Evolutionary conservation across 2,329 filamentous ascomycete species (phyloP).

Genomic region (Venturia oleaginea): DNA sequence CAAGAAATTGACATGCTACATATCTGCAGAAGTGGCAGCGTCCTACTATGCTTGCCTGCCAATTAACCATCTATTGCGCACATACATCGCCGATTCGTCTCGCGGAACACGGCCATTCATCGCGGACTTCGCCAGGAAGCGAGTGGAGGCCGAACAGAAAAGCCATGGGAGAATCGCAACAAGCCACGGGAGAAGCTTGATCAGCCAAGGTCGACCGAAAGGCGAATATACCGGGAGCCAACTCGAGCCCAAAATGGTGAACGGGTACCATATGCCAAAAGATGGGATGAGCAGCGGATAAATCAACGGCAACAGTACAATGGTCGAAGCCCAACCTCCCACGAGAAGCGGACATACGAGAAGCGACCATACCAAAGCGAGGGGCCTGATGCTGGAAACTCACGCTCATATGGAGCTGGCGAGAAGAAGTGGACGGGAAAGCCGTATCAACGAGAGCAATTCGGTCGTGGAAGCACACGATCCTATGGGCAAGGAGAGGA

Average conservation of each 20-base stretch:
- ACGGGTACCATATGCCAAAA: background rate
- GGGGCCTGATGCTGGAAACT: background rate
- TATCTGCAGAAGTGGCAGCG: background rate
- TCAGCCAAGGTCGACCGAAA: no score
- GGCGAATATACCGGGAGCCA: background rate
- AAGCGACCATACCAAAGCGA: background rate
- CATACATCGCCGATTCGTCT: background rate
- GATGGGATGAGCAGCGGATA: background rate
- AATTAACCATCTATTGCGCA: background rate
- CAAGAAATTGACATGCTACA: background rate
- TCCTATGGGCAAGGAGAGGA: background rate
- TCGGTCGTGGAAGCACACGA: background rate
- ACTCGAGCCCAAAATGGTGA: background rate
- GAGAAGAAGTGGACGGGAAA: background rate
- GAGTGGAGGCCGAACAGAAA: background rate
- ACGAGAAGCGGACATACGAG: background rate
- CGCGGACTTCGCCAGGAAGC: background rate
- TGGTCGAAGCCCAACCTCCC: background rate
- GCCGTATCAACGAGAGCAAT: background rate
- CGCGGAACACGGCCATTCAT: background rate
- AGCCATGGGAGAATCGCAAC: background rate
- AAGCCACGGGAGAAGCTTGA: no score
- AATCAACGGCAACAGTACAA: background rate
- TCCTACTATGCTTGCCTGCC: background rate
- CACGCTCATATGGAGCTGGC: background rate